Evolutionary conservation across 441 rosid genomes (phyloP).

Genomic region (Syzygium malaccense): DNA sequence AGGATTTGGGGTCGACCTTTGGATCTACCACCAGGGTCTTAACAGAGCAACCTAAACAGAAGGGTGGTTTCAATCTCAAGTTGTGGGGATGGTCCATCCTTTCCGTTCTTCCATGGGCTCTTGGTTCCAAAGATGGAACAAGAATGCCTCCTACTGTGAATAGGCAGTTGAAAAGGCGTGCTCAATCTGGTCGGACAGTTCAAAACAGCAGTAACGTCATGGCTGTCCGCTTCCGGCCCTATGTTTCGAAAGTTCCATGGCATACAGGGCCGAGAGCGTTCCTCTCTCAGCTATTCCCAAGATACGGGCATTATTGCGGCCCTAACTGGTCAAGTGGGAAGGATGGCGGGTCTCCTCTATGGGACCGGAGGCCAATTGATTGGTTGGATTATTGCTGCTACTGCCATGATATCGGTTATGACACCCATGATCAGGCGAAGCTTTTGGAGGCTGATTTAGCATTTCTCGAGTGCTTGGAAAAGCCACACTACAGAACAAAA

Average conservation of each 20-base stretch:
- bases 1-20: conserved; percentile 27
- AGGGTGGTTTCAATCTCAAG: conserved; percentile 30
- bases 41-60: conserved; percentile 27
- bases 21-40: conserved; percentile 16
- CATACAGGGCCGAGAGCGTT: conserved; percentile 84
- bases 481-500: conserved; percentile 33
- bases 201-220: conserved; percentile 12
- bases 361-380: conserved; percentile 96
- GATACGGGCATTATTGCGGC: conserved; percentile 94
- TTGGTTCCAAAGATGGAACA: conserved; percentile 15
- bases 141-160: conserved; percentile 44
- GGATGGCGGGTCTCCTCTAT: conserved; percentile 66
- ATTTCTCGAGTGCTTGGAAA: conserved; percentile 90
- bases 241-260: conserved; percentile 94
- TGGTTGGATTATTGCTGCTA: conserved; percentile 97
- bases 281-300: conserved; percentile 90
- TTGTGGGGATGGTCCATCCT: conserved; percentile 53
- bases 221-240: conserved; percentile 74
- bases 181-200: conserved; percentile 15
- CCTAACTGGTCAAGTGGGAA: conserved; percentile 99
- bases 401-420: conserved; percentile 96
- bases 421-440: conserved; percentile 74
- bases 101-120: conserved; percentile 48
- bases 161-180: conserved; percentile 49
- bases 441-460: conserved; percentile 79